A percentile compares a stretch with the other conserved stretches of the same genome.
Conservation (phyloP, 2,329 filamentous ascomycete species). For the Cytospora leucostoma region DNA sequence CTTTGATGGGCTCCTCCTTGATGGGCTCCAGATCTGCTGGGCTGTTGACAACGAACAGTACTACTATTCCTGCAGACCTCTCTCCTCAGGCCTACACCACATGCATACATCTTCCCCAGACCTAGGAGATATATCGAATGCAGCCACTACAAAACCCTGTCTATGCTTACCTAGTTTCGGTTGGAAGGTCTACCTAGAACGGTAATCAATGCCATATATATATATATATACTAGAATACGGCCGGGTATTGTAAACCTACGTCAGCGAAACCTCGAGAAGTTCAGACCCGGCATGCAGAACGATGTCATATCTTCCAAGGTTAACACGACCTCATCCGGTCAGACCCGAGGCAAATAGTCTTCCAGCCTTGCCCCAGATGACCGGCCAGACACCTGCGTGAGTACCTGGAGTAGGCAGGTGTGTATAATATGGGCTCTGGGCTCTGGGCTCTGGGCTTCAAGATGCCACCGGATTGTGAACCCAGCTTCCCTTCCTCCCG, state of each 20-base stretch:
- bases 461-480: slow-evolving; percentile 10
- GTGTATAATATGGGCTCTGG: slow-evolving; percentile 1
- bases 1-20: background rate
- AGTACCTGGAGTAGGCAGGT: slow-evolving; percentile 2
- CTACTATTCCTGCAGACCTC: slow-evolving; percentile 2
- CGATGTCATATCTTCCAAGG: too few species aligned
- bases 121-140: too few species aligned
- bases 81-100: background rate
- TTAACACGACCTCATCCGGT: too few species aligned
- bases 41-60: background rate
- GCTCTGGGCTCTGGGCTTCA: slow-evolving; percentile 10
- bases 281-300: too few species aligned
- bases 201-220: too few species aligned
- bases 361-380: background rate
- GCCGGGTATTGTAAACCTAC: too few species aligned
- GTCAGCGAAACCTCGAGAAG: too few species aligned
- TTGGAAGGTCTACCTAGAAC: too few species aligned
- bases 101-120: background rate
- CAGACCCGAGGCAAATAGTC: too few species aligned
- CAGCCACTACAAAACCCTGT: too few species aligned
- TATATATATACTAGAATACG: too few species aligned
- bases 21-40: background rate
- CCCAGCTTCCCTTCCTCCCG: slow-evolving; percentile 11
- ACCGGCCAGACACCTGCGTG: background rate
- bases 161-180: too few species aligned